phyloP scores from a whole-genome alignment of 2,329 filamentous ascomycete species.

The Microsporum canis region DNA sequence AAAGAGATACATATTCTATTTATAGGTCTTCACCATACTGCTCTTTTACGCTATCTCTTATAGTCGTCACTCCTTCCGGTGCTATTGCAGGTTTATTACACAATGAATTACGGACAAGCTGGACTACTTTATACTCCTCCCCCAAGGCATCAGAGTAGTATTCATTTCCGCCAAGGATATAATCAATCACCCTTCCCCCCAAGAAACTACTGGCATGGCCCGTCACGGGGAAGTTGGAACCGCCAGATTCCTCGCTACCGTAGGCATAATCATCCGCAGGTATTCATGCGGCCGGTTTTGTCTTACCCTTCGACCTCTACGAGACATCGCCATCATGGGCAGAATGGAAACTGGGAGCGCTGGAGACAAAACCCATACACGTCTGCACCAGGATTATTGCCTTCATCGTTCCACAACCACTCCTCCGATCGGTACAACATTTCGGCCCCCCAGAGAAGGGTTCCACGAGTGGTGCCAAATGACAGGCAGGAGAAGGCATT shows the following conservation, averaged over 20 bases:
- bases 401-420: background rate
- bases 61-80: background rate
- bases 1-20: background rate
- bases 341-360: background rate
- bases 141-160: background rate
- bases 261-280: background rate
- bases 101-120: background rate
- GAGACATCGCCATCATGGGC: background rate
- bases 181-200: background rate
- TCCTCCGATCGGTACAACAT: background rate
- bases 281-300: background rate
- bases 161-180: background rate
- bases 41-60: background rate
- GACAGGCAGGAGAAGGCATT: conserved; percentile 9
- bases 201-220: background rate
- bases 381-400: background rate
- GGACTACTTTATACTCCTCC: background rate
- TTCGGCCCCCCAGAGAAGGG: background rate
- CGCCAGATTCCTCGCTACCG: background rate
- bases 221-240: background rate
- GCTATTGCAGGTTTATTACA: background rate
- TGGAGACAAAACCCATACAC: background rate
- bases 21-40: background rate
- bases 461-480: conserved; percentile 6
- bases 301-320: background rate